Evolutionary conservation across 306 rosid species (phyloP).

Genomic region (Datisca glomerata): DNA sequence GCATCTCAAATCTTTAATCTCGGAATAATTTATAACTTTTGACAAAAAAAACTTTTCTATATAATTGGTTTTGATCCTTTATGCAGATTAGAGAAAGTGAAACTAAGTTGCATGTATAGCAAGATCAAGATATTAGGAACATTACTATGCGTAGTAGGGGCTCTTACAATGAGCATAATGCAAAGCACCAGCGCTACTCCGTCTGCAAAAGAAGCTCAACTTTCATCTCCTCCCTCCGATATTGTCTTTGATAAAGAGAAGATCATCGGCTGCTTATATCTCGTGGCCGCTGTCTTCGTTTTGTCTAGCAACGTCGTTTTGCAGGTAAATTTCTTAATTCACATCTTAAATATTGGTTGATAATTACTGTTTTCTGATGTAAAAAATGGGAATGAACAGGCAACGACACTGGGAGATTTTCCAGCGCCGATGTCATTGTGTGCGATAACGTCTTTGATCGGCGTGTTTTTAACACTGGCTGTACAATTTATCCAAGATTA

Average conservation of each 20-base stretch:
- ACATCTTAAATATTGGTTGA: neutral
- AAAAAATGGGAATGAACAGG: conserved; percentile 20
- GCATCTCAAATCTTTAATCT: no score
- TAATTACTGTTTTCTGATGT: neutral
- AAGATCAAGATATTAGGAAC: conserved; percentile 71
- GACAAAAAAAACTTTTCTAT: neutral
- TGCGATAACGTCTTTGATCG: conserved; percentile 62
- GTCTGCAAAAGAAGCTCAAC: neutral
- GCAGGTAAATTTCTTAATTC: conserved; percentile 32
- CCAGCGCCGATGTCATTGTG: conserved; percentile 80
- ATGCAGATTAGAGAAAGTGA: conserved; percentile 70
- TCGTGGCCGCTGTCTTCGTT: conserved; percentile 37
- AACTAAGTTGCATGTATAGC: conserved; percentile 42
- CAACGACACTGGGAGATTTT: conserved; percentile 54
- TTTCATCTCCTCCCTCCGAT: conserved; percentile 9
- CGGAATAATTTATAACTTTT: no score
- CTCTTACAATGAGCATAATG: conserved; percentile 64
- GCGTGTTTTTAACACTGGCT: conserved; percentile 39
- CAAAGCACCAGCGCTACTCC: conserved; percentile 34
- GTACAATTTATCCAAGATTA: conserved; percentile 28
- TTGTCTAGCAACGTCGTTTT: conserved; percentile 52
- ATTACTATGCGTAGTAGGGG: conserved; percentile 60
- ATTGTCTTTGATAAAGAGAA: conserved; percentile 37
- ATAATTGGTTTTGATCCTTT: neutral
- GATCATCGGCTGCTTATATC: conserved; percentile 63